A percentile compares a stretch with the other conserved stretches of the same genome.
phyloP scores from a whole-genome alignment of 2,329 filamentous ascomycete species.

The Diaporthe citrichinensis region DNA sequence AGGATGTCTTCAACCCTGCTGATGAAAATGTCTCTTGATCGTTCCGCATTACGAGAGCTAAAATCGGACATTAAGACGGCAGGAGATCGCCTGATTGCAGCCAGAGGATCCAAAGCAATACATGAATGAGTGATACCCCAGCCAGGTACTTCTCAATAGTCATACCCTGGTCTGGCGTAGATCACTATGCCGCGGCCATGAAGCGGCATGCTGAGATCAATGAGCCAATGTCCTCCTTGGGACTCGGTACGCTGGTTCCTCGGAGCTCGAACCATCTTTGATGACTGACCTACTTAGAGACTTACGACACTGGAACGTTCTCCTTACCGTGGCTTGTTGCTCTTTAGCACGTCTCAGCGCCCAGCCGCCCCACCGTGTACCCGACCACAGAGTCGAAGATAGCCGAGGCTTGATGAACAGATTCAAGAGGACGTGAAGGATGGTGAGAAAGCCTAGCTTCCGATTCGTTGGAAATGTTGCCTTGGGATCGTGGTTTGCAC shows the following conservation, averaged over 20 bases:
- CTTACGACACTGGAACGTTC: no score
- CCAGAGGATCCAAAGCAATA: slow-evolving; percentile 38
- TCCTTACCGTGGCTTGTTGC: background rate
- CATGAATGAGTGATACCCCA: slow-evolving; percentile 22
- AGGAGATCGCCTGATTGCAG: slow-evolving; percentile 40
- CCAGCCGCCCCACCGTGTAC: background rate
- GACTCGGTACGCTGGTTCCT: background rate
- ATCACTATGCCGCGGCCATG: background rate
- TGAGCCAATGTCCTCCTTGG: background rate
- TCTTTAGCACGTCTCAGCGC: background rate
- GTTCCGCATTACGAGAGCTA: slow-evolving; percentile 35
- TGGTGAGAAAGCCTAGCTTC: background rate
- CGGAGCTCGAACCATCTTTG: background rate
- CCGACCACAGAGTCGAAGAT: background rate
- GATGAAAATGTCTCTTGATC: slow-evolving; percentile 47
- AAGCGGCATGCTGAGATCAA: no score
- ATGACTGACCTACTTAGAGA: background rate
- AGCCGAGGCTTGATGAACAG: background rate
- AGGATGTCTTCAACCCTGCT: slow-evolving; percentile 48
- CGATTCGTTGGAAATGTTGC: background rate
- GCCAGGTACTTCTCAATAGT: background rate
- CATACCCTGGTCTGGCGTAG: background rate
- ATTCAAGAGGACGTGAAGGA: background rate
- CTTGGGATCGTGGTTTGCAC: no score
- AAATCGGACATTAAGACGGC: slow-evolving; percentile 40